Base-by-base conservation (phyloP, 2,329 filamentous ascomycete species). In the Sporothrix humicola region DNA sequence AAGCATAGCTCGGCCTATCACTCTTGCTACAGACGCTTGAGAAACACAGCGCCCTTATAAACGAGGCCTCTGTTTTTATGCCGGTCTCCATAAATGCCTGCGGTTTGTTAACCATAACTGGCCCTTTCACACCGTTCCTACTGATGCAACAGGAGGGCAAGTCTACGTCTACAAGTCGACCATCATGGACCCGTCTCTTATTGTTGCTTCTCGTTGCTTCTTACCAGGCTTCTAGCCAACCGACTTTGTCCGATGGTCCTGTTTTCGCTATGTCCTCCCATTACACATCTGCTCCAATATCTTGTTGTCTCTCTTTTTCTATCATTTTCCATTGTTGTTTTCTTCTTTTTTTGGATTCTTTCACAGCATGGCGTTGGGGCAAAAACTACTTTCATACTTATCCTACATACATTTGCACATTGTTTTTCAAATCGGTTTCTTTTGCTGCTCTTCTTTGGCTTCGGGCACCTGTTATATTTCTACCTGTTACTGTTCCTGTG, bases 351-450 rank as follows among this genome's bases (percentile, higher is more conserved):
- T 63, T 61, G 20, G 76, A 71, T 77, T 78, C 77, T 78, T 76
- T 78, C 31, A 76, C 78, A 82, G 81, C 81, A 82, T 78, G 81
- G 82, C 80, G 81, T 79, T 79, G 77, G 82, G 81, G 79, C 75
- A 79, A 80, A 54, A 42, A 73, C 71, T 37, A 72, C 73, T 61
- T 48, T 48, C 42, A 26, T 20, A 66, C 42, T 48, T 23, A 17
- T 12, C 42, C 61, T 68, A 58, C 31, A 58, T 65, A 54, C 59
- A 20, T 71, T 73, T 72, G 44, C 23, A 50, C 20, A 31, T 52
- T 61, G 26, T 73, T 23, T 56, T 54, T 69, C 26, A 42, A 7
- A 48, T 31, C 26, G 31, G 44, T n/a, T 59, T 46, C 54, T 61
- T 50, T 70, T 56, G 9, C 56, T 56, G 9, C n/a, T 12, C 58